These are phyloP conservation scores for Sugiyamaella qingdaonensis DNA, from an alignment of 805 yeast species.

Conservation along the genomic window DNA sequence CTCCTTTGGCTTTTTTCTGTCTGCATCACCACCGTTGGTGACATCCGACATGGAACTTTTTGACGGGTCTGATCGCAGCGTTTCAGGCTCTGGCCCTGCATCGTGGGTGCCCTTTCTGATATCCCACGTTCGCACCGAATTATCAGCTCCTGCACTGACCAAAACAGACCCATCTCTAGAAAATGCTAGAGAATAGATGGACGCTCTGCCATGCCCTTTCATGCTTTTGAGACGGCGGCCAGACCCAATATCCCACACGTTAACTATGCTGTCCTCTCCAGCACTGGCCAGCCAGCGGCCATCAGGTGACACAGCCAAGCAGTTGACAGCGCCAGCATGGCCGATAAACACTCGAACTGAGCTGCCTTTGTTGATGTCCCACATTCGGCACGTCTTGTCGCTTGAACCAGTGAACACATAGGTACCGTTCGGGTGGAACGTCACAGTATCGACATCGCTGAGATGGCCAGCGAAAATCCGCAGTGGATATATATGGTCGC, in stretches of 20 bases:
- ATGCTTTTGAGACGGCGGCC: slow-evolving; percentile 84
- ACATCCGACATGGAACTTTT: slow-evolving; percentile 13
- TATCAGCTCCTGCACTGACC: slow-evolving; percentile 90
- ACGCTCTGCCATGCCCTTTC: slow-evolving; percentile 90
- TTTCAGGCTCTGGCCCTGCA: slow-evolving; percentile 73
- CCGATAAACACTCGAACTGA: slow-evolving; percentile 91
- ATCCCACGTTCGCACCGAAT: slow-evolving; percentile 95
- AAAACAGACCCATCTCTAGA: slow-evolving; percentile 84
- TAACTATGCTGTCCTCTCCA: slow-evolving; percentile 85
- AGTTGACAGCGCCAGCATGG: slow-evolving; percentile 82
- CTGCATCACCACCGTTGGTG: slow-evolving; percentile 11
- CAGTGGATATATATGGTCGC: slow-evolving; percentile 94
- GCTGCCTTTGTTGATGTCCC: slow-evolving; percentile 90
- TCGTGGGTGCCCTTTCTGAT: slow-evolving; percentile 80
- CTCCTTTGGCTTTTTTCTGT: slow-evolving; percentile 50
- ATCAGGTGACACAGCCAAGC: slow-evolving; percentile 89
- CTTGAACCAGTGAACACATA: slow-evolving; percentile 93
- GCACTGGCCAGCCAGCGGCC: slow-evolving; percentile 96
- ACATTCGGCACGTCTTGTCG: slow-evolving; percentile 95
- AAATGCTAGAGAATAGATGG: slow-evolving; percentile 80
- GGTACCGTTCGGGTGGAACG: slow-evolving; percentile 94
- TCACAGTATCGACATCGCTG: slow-evolving; percentile 91
- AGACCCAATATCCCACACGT: slow-evolving; percentile 90
- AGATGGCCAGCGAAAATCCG: slow-evolving; percentile 96
- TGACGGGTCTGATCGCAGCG: slow-evolving; percentile 37